Base-by-base conservation (phyloP, 768 basidiomycete genomes). In the Xerocomellus intermedius region DNA sequence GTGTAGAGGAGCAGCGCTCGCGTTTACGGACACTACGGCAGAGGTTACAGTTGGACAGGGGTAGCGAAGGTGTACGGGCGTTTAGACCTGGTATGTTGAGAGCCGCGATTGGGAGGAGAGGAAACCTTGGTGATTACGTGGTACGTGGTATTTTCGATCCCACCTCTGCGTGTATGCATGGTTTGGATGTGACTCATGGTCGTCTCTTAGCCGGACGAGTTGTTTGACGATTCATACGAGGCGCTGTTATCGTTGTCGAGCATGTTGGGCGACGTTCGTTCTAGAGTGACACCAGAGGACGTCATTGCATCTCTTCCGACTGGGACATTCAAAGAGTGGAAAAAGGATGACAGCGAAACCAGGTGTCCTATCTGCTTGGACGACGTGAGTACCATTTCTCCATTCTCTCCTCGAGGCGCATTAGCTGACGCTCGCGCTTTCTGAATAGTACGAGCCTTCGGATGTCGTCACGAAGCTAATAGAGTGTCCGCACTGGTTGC, bases 301-400 rank as follows among this genome's bases (percentile, higher is more conserved):
- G 75, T 89, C 30, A 73, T 93, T 44, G 69, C 81, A 13, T 73
- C 77, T 0, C 71, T 91, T 48, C 84, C 87, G 19, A 82, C 75
- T 16, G 85, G 77, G 0, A 67, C 75, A 21, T 91, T 84, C 68
- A 81, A 81, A 60, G 87, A 89, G 32, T 91, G 87, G 86, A 79
- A 77, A 42, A 81, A 75, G 7, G 66, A 76, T 2, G 85, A 85
- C 37, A 83, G 84, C 52, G 90, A 92, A 58, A 74, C 80, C 52
- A 79, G 89, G 42, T 93, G 91, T 69, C 89, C 91, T 2, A 92
- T 93, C 50, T 93, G 91, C 64, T 70, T 92, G 58, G 90, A 92
- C 57, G 90, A 93, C 70, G 90, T 90, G 64, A 50, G 87, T 78
- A 1, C 8, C n/a, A 9, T 32, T 7, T 9, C 16, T 36, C 17